phyloP scores from a whole-genome alignment of 306 rosid species.

The Vigna nakashimae region DNA sequence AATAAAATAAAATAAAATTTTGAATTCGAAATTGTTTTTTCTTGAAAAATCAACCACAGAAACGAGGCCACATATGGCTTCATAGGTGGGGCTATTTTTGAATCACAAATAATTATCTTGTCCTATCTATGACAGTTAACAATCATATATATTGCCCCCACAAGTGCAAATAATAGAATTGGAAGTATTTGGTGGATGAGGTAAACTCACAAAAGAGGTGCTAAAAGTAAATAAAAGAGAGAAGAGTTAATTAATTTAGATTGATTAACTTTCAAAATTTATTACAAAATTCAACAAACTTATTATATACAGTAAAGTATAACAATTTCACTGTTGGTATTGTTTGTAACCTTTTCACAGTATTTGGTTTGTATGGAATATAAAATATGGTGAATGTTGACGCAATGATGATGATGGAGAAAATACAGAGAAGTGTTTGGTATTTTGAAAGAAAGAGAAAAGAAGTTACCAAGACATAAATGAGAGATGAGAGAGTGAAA shows the following conservation, averaged over 20 bases:
- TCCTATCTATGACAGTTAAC: slow-evolving; percentile 16
- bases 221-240: neutral
- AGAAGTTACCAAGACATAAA: slow-evolving; percentile 80
- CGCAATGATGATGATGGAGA: too few relatives aligned
- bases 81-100: slow-evolving; percentile 33
- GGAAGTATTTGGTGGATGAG: slow-evolving; percentile 27
- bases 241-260: too few relatives aligned
- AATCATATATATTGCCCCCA: slow-evolving; percentile 39
- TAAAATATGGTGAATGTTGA: neutral
- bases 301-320: too few relatives aligned
- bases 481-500: slow-evolving; percentile 82
- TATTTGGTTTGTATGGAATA: neutral
- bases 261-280: too few relatives aligned
- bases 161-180: slow-evolving; percentile 21
- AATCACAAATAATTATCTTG: slow-evolving; percentile 37
- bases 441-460: too few relatives aligned
- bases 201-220: slow-evolving; percentile 24
- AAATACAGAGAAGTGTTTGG: too few relatives aligned
- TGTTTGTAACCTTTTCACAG: too few relatives aligned
- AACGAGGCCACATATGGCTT: slow-evolving; percentile 14
- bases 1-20: too few relatives aligned
- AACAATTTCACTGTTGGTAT: too few relatives aligned
- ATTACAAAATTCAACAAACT: too few relatives aligned
- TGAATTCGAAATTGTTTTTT: too few relatives aligned
- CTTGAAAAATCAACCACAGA: neutral